Evolutionary conservation across 495 filamentous ascomycete species (phyloP).

Genomic region (Hypoxylon intermedium): DNA sequence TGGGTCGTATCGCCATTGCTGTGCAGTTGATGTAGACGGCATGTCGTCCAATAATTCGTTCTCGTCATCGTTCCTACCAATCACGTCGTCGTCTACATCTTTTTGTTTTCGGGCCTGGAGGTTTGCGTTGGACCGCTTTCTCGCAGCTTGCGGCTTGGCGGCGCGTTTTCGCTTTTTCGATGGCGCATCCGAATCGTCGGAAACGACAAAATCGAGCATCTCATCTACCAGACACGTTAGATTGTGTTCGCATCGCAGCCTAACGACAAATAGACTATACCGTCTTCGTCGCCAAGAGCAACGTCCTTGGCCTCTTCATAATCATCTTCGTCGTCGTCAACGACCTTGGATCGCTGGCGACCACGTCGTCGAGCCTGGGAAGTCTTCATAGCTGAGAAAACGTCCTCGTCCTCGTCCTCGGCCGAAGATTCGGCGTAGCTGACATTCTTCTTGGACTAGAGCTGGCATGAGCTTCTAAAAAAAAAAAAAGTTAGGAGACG

Average conservation of each 20-base stretch:
- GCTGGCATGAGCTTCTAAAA: conserved; percentile 14
- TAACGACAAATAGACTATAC: too few species aligned
- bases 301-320: conserved; percentile 69
- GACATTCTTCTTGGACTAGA: conserved; percentile 60
- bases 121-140: conserved; percentile 62
- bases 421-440: conserved; percentile 74
- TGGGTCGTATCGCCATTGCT: conserved; percentile 87
- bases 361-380: conserved; percentile 42
- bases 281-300: conserved; percentile 68
- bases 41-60: conserved; percentile 65
- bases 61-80: conserved; percentile 52
- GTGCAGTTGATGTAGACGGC: conserved; percentile 71
- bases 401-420: conserved; percentile 66
- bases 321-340: conserved; percentile 69
- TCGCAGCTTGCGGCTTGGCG: conserved; percentile 55
- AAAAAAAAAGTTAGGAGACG: background rate
- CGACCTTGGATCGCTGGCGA: conserved; percentile 44
- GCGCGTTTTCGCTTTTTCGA: conserved; percentile 74
- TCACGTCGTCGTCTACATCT: conserved; percentile 21
- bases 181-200: conserved; percentile 79
- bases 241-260: too few species aligned
- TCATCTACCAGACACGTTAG: conserved; percentile 57
- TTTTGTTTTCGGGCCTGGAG: conserved; percentile 49
- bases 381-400: conserved; percentile 54
- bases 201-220: conserved; percentile 86